Evolutionary conservation across 1,284 basidiomycete species (phyloP).

Genomic region (Thelephora terrestris): DNA sequence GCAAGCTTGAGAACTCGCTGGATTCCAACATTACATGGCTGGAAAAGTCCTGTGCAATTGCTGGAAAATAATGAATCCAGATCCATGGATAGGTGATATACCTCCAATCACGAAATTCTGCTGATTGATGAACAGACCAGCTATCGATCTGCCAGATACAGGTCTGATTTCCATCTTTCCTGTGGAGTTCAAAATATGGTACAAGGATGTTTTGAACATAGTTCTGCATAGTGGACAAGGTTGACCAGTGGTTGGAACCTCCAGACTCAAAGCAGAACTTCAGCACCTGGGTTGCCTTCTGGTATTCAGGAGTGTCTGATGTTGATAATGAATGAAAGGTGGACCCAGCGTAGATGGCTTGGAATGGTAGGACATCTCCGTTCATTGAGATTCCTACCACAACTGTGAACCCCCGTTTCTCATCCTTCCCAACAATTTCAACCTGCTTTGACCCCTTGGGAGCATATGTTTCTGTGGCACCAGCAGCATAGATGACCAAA

Average conservation of each 20-base stretch:
- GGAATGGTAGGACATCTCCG: constrained; percentile 22
- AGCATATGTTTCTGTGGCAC: constrained; percentile 12
- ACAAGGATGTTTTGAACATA: constrained; percentile 15
- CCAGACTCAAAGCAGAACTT: no score
- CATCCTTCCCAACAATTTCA: constrained; percentile 18
- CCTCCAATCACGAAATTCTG: constrained; percentile 19
- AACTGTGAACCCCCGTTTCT: constrained; percentile 26
- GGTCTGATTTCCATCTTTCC: not conserved
- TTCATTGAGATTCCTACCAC: constrained; percentile 18
- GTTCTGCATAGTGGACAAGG: constrained; percentile 9
- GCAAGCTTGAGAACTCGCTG: constrained; percentile 18
- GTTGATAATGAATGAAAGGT: constrained; percentile 6
- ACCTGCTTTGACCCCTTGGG: constrained; percentile 21
- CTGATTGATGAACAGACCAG: constrained; percentile 18
- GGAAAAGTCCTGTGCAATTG: constrained; percentile 18
- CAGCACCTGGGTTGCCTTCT: no score
- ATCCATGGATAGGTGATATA: constrained; percentile 7
- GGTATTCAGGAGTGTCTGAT: no score
- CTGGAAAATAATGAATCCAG: constrained; percentile 18
- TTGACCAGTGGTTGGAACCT: constrained; percentile 12
- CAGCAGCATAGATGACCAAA: no score
- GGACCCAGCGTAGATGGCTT: constrained; percentile 18
- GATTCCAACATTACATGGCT: constrained; percentile 21
- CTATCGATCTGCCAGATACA: constrained; percentile 17
- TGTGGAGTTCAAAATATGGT: constrained; percentile 12